These are phyloP conservation scores for Clonostachys solani DNA, from an alignment of 2,329 filamentous ascomycete genomes.

Conservation along the genomic window DNA sequence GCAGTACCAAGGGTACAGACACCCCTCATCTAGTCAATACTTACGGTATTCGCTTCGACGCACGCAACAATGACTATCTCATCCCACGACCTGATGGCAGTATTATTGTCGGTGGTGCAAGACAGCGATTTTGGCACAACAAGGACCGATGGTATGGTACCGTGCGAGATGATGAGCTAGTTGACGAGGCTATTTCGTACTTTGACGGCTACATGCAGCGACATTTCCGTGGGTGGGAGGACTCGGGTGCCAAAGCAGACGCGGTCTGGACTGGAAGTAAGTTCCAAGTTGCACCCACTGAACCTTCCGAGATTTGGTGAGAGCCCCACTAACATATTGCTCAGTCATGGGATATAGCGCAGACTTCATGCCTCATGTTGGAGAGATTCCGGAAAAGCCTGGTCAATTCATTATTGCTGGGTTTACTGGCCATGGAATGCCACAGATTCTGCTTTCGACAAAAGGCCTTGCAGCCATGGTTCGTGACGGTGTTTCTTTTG, in stretches of 20 bases:
- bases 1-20: conserved; percentile 7
- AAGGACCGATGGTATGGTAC: conserved; percentile 36
- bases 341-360: conserved; percentile 35
- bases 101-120: conserved; percentile 19
- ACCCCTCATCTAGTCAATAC: conserved; percentile 12
- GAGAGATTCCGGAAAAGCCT: conserved; percentile 20
- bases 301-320: neutral
- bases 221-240: conserved; percentile 43
- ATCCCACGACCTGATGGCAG: conserved; percentile 38
- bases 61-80: conserved; percentile 24
- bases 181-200: conserved; percentile 34
- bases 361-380: conserved; percentile 37
- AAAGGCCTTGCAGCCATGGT: conserved; percentile 27
- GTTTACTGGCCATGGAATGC: conserved; percentile 49
- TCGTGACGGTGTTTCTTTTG: conserved; percentile 15
- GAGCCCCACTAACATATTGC: too few species aligned
- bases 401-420: conserved; percentile 40
- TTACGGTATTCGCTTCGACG: conserved; percentile 15
- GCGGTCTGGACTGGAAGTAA: conserved; percentile 34
- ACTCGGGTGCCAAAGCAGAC: conserved; percentile 24
- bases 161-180: conserved; percentile 36
- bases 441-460: conserved; percentile 32
- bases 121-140: conserved; percentile 21
- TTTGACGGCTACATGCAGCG: conserved; percentile 44
- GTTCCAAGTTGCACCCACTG: conserved; percentile 1